Conservation (phyloP, 177 flowering plant genomes). For the Vitis hybrid region DNA sequence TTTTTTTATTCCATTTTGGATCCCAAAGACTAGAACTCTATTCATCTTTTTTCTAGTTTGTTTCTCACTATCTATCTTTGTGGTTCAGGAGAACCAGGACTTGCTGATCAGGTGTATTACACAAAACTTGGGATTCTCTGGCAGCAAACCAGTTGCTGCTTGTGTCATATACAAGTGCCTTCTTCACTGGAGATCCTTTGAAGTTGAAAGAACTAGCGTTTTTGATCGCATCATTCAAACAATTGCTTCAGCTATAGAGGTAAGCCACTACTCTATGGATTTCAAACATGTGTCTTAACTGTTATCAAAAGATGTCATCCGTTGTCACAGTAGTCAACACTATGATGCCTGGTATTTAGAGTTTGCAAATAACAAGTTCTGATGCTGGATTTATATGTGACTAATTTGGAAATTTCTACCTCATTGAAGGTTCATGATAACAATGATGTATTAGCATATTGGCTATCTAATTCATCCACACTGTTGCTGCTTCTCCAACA, state of each 20-base stretch:
- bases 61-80: conserved; percentile 13
- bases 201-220: conserved; percentile 91
- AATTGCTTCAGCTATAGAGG: conserved; percentile 89
- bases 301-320: conserved; percentile 2
- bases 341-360: too few species aligned
- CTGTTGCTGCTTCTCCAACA: conserved; percentile 90
- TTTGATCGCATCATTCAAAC: conserved; percentile 96
- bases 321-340: too few species aligned
- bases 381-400: not conserved
- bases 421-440: conserved; percentile 70
- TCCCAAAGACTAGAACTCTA: too few species aligned
- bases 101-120: conserved; percentile 74
- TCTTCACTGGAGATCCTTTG: conserved; percentile 99
- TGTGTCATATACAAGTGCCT: conserved; percentile 88
- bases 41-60: conserved; percentile 6
- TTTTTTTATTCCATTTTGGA: not conserved
- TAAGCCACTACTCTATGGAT: conserved; percentile 14
- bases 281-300: not conserved
- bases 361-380: not conserved
- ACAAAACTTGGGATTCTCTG: conserved; percentile 79
- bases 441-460: conserved; percentile 72
- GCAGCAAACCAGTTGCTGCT: conserved; percentile 85
- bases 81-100: conserved; percentile 84
- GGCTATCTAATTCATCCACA: conserved; percentile 89
- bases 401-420: conserved; percentile 7